A percentile compares a stretch with the other conserved stretches of the same genome.
phyloP scores from a whole-genome alignment of 495 filamentous ascomycete genomes.

The Talaromyces proteolyticus region DNA sequence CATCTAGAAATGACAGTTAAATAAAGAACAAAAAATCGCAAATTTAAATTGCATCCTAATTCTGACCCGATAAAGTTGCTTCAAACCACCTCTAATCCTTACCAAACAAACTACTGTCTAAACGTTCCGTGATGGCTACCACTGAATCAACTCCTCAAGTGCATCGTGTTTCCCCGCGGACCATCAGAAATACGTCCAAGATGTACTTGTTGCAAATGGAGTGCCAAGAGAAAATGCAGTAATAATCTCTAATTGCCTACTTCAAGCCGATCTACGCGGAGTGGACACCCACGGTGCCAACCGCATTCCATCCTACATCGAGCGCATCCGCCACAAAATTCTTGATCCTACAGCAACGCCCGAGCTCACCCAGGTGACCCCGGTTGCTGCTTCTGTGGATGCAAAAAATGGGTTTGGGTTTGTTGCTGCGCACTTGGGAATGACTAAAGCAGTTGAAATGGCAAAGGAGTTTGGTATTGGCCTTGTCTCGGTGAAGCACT shows the following conservation, averaged over 20 bases:
- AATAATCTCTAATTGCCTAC: conserved; percentile 56
- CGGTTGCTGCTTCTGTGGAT: conserved; percentile 61
- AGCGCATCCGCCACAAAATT: conserved; percentile 59
- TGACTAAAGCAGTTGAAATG: conserved; percentile 58
- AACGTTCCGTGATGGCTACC: neutral
- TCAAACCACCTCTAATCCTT: too few species aligned
- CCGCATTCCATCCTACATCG: conserved; percentile 69
- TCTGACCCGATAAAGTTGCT: too few species aligned
- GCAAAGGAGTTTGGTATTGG: conserved; percentile 63
- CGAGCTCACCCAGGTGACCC: conserved; percentile 51
- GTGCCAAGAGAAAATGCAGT: conserved; percentile 50
- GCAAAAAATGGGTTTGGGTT: conserved; percentile 73
- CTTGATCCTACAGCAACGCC: conserved; percentile 55
- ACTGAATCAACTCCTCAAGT: conserved; percentile 1
- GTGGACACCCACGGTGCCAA: conserved; percentile 75
- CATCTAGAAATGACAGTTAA: too few species aligned
- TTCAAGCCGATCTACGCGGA: conserved; percentile 68
- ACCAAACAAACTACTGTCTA: neutral
- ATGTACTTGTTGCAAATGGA: conserved; percentile 50
- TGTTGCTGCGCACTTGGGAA: conserved; percentile 55
- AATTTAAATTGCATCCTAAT: too few species aligned
- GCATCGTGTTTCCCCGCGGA: neutral
- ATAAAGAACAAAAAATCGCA: too few species aligned
- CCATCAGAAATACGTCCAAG: conserved; percentile 28
- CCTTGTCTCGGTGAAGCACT: conserved; percentile 64